These are phyloP conservation scores for Thymus mandschuricus DNA, from an alignment of 257 asterid genomes.

Conservation along the genomic window DNA sequence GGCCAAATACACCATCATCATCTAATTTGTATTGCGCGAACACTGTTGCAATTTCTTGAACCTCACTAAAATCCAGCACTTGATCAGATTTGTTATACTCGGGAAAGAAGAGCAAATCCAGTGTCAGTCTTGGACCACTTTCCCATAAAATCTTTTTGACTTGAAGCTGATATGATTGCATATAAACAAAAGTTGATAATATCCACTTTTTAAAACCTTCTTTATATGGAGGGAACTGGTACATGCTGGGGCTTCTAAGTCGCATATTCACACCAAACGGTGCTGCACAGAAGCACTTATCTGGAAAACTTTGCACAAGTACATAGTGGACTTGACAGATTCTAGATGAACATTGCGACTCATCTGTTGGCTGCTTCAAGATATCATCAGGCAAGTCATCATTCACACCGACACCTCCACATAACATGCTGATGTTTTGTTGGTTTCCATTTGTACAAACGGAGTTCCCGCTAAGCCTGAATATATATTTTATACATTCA, in stretches of 20 bases:
- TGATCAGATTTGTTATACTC: constrained; percentile 18
- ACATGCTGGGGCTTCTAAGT: constrained; percentile 60
- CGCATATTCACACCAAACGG: constrained; percentile 56
- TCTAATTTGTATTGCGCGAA: constrained; percentile 49
- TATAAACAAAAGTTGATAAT: constrained; percentile 7
- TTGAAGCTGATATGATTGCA: constrained; percentile 38
- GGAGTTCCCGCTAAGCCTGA: constrained; percentile 52
- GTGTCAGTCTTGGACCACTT: constrained; percentile 53
- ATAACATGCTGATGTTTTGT: constrained; percentile 40
- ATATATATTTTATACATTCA: background rate
- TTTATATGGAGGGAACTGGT: constrained; percentile 41
- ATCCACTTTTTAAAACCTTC: constrained; percentile 33
- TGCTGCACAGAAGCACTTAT: constrained; percentile 51
- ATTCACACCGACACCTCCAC: constrained; percentile 37
- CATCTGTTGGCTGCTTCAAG: constrained; percentile 34
- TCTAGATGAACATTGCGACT: constrained; percentile 33
- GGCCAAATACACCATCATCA: constrained; percentile 48
- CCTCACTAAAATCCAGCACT: constrained; percentile 32
- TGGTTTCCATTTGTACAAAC: constrained; percentile 44
- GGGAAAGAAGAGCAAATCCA: constrained; percentile 51
- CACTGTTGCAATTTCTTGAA: constrained; percentile 38
- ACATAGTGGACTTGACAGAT: constrained; percentile 39
- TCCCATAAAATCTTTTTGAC: constrained; percentile 51
- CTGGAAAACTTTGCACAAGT: constrained; percentile 45
- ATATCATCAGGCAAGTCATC: constrained; percentile 23